A percentile compares a stretch with the other conserved stretches of the same genome.
Conservation (phyloP, 768 basidiomycete species). For the Leccinum barrowsii region DNA sequence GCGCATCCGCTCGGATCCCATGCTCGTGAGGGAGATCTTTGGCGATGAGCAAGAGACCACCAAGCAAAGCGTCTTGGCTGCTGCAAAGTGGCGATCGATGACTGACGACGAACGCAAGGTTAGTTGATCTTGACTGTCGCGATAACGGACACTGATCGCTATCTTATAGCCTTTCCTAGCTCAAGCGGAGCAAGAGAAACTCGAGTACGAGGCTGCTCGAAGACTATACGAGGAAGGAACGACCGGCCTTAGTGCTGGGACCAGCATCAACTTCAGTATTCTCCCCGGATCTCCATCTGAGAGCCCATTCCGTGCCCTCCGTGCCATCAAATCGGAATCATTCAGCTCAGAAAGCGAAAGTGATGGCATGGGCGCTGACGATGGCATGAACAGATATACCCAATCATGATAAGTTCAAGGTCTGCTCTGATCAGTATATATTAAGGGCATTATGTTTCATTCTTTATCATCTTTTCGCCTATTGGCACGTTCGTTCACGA, state of each 20-base stretch:
- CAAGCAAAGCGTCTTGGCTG: constrained; percentile 90
- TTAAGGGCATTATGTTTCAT: constrained; percentile 14
- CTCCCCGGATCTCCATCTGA: constrained; percentile 62
- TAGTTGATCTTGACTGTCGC: constrained; percentile 19
- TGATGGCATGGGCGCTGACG: constrained; percentile 57
- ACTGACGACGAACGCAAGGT: constrained; percentile 93
- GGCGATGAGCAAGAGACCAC: constrained; percentile 91
- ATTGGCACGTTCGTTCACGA: constrained; percentile 25
- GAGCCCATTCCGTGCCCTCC: constrained; percentile 38
- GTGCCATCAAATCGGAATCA: constrained; percentile 54
- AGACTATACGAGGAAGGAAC: constrained; percentile 85
- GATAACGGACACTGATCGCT: constrained; percentile 13
- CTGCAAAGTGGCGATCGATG: constrained; percentile 91
- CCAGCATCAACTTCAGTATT: constrained; percentile 82
- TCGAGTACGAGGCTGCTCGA: constrained; percentile 85
- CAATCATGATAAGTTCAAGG: constrained; percentile 28
- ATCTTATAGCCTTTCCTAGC: constrained; percentile 77
- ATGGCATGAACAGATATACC: constrained; percentile 37
- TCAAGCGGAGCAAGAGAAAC: constrained; percentile 93
- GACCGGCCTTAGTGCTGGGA: constrained; percentile 56
- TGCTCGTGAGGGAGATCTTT: constrained; percentile 76
- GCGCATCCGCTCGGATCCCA: constrained; percentile 76
- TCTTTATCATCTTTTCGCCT: constrained; percentile 21
- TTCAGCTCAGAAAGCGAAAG: constrained; percentile 69
- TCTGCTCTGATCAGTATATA: constrained; percentile 13